phyloP scores from a whole-genome alignment of 768 basidiomycete genomes.

The Agaricus blazei region DNA sequence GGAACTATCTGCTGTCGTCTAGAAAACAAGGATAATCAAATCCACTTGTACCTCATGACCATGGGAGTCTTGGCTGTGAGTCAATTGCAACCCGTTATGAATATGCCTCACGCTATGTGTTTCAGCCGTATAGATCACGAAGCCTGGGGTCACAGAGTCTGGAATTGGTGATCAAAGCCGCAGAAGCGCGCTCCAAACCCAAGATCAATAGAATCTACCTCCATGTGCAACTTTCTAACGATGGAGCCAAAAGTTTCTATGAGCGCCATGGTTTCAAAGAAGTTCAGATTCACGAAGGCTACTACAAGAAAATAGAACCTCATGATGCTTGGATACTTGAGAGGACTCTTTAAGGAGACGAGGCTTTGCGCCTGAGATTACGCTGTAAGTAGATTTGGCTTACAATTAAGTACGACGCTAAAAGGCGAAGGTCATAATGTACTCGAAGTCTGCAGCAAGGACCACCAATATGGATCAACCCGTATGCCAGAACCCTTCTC shows the following conservation, averaged over 20 bases:
- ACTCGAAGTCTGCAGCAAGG: background rate
- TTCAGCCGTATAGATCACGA: conserved; percentile 80
- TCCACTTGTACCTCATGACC: conserved; percentile 80
- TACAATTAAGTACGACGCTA: background rate
- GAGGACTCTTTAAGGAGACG: conserved; percentile 21
- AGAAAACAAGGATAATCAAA: conserved; percentile 57
- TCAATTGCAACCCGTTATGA: conserved; percentile 11
- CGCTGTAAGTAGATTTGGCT: conserved; percentile 3
- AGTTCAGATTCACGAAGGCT: conserved; percentile 58
- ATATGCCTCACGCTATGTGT: conserved; percentile 5
- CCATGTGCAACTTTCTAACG: conserved; percentile 85
- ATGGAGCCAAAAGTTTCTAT: conserved; percentile 75
- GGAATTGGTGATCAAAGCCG: conserved; percentile 60
- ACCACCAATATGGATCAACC: background rate
- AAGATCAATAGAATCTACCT: conserved; percentile 71
- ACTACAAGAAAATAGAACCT: conserved; percentile 88
- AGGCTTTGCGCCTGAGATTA: background rate
- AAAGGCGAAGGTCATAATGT: background rate
- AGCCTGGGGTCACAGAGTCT: conserved; percentile 71
- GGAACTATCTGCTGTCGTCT: conserved; percentile 85
- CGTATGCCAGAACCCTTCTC: background rate
- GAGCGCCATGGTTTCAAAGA: conserved; percentile 79
- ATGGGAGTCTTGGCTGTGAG: conserved; percentile 87
- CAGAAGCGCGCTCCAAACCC: conserved; percentile 50
- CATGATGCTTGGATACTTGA: conserved; percentile 87